Evolutionary conservation across 2,329 filamentous ascomycete genomes (phyloP), one percentile per base, ranked within the genome.

Genomic region (Cordyceps javanica): DNA sequence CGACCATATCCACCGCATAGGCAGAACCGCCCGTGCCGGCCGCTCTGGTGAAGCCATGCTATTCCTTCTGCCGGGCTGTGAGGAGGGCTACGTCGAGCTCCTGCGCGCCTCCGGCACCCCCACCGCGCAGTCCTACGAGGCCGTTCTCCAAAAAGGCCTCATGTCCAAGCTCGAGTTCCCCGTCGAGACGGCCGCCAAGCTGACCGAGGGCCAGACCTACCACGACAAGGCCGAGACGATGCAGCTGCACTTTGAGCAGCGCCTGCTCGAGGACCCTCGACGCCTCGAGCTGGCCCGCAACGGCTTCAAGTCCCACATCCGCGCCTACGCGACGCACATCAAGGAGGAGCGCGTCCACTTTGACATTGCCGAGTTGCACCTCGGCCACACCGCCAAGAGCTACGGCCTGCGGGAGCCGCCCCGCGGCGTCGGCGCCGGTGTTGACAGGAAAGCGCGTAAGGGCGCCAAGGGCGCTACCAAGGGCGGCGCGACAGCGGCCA

Each of bases 301-400:
- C 63, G 94, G 88, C 0, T 99, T 90, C 75, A 91, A 95, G 68
- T 94, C 90, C 52, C 92, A 97, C 67, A 87, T 99, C 56, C 82
- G 94, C 56, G 94, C 94, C 1, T 99, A 99, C 70, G 91, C 94
- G 2, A 99, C 94, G 0, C 94, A 99, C 72, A 83, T 93, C 28
- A 87, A 89, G 30, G 86, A 87, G 44, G 94, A 99, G 75, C 82
- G 94, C 54, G 77, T 78, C 54, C 92, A 89, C 69, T 99, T 99
- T 70, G 90, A 97, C 70, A 95, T 97, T 72, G 91, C 90, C 60
- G 84, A 90, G 66, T 75, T 99, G 48, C 94, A 99, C 70, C 75
- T 97, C 8, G 94, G 94, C 3, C 94, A 99, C 77, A 77, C 94
- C 62, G 93, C 93, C 8, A 99, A 99, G 77, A 90, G 89, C 26